These are phyloP conservation scores for Tetracladium setigerum DNA, from an alignment of 495 filamentous ascomycete species.

Conservation along the genomic window DNA sequence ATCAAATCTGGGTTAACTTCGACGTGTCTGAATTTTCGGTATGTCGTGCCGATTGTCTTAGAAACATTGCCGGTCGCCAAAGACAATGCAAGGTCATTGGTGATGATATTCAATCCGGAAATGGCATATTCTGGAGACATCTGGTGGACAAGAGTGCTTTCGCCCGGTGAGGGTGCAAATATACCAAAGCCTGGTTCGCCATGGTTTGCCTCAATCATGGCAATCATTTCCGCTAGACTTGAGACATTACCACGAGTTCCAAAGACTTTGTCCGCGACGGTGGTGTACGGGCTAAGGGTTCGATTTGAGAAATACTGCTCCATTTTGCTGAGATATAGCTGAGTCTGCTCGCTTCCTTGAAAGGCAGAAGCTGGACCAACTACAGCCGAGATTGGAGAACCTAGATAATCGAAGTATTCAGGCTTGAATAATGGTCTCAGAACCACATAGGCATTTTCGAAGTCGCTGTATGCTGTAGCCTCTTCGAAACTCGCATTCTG, in stretches of 20 bases:
- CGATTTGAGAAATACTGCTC: not conserved
- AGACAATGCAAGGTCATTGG: constrained; percentile 9
- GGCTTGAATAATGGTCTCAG: constrained; percentile 12
- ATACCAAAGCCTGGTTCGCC: constrained; percentile 2
- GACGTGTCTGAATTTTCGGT: constrained; percentile 3
- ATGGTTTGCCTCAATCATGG: constrained; percentile 1
- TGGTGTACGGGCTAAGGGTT: not conserved
- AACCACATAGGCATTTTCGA: constrained; percentile 14
- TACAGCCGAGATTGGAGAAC: not conserved
- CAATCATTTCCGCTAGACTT: not conserved
- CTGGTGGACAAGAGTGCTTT: constrained; percentile 3
- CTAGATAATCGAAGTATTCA: not conserved
- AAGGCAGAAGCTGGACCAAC: constrained; percentile 13
- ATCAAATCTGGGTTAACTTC: constrained; percentile 3
- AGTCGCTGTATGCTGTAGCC: no score
- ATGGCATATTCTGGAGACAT: not conserved
- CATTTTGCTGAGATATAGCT: constrained; percentile 1
- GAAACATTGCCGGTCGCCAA: not conserved
- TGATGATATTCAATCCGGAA: constrained; percentile 8
- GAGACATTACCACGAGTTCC: constrained; percentile 4
- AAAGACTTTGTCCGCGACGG: not conserved
- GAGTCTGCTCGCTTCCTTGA: constrained; percentile 5
- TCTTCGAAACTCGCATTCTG: no score
- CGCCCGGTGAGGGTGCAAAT: constrained; percentile 12
- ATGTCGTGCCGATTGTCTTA: not conserved